Evolutionary conservation across 1,139 yeast species (phyloP).

Genomic region (Yamadazyma atlantica): DNA sequence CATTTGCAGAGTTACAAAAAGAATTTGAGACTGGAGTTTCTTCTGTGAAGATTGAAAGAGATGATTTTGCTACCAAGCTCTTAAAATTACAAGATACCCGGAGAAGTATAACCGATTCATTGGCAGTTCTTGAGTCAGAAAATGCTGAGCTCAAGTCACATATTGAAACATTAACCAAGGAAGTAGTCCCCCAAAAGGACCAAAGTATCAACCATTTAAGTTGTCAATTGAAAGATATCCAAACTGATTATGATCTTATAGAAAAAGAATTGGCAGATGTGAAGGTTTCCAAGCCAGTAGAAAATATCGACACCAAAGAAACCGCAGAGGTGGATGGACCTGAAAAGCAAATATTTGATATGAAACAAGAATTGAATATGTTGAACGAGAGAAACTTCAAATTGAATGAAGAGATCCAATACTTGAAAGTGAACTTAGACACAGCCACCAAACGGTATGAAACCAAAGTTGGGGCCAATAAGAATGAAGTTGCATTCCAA

Average conservation of each 20-base stretch:
- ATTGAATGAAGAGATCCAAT: conserved; percentile 17
- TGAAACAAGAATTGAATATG: conserved; percentile 21
- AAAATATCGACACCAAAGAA: background rate
- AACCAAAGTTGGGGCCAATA: conserved; percentile 23
- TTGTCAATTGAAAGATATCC: conserved; percentile 15
- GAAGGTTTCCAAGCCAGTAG: background rate
- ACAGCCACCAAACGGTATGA: conserved; percentile 21
- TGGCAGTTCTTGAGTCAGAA: conserved; percentile 15
- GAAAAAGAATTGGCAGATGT: conserved; percentile 5
- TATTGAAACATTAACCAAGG: conserved; percentile 9
- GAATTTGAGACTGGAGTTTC: conserved; percentile 11
- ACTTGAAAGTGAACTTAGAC: conserved; percentile 18
- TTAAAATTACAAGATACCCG: conserved; percentile 8
- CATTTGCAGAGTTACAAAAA: conserved; percentile 6
- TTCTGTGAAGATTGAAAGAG: conserved; percentile 20
- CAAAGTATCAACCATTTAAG: conserved; percentile 22
- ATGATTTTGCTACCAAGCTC: conserved; percentile 6
- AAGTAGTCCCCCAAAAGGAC: conserved; percentile 23
- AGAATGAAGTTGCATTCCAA: conserved; percentile 26
- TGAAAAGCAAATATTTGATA: conserved; percentile 21
- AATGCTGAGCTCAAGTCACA: conserved; percentile 21
- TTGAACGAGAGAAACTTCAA: conserved; percentile 20
- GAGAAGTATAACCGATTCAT: background rate
- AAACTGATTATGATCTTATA: conserved; percentile 9
- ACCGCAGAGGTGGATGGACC: conserved; percentile 11